Evolutionary conservation across 176 grass and related monocot genomes (phyloP).

Genomic region (Ensete glaucum): DNA sequence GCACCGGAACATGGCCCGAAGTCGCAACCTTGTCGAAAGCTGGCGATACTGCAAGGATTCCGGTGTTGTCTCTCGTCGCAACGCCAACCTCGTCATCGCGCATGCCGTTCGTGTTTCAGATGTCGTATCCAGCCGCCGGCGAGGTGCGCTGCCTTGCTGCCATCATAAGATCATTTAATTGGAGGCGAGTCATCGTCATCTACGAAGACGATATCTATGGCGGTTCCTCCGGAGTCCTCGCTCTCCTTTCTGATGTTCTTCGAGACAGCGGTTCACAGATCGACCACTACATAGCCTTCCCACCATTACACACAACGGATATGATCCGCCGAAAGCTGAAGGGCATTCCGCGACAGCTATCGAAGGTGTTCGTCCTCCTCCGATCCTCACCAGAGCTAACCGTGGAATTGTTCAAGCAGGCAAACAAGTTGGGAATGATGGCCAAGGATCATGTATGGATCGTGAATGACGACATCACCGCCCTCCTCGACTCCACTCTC

Average conservation of each 20-base stretch:
- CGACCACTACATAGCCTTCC: slow-evolving; percentile 8
- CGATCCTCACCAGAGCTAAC: slow-evolving; percentile 11
- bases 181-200: slow-evolving; percentile 20
- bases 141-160: slow-evolving; percentile 18
- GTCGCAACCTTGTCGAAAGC: neutral
- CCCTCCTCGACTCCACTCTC: slow-evolving; percentile 26
- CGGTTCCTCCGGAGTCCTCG: neutral
- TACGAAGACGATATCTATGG: slow-evolving; percentile 22
- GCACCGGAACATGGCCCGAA: slow-evolving; percentile 21
- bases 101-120: slow-evolving; percentile 6
- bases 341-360: slow-evolving; percentile 2
- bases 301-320: neutral
- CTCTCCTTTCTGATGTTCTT: slow-evolving; percentile 10
- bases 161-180: slow-evolving; percentile 18
- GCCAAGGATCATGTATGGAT: slow-evolving; percentile 24
- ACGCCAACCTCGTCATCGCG: no score
- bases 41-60: neutral
- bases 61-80: slow-evolving; percentile 12
- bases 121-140: slow-evolving; percentile 10
- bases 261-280: slow-evolving; percentile 8
- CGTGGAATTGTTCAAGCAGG: slow-evolving; percentile 17
- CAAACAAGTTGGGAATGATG: slow-evolving; percentile 15
- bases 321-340: neutral
- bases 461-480: slow-evolving; percentile 17
- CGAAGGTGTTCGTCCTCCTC: slow-evolving; percentile 29